A percentile compares a stretch with the other conserved stretches of the same genome.
phyloP scores from a whole-genome alignment of 2,329 filamentous ascomycete species.

The Acephala macrosclerotiorum region DNA sequence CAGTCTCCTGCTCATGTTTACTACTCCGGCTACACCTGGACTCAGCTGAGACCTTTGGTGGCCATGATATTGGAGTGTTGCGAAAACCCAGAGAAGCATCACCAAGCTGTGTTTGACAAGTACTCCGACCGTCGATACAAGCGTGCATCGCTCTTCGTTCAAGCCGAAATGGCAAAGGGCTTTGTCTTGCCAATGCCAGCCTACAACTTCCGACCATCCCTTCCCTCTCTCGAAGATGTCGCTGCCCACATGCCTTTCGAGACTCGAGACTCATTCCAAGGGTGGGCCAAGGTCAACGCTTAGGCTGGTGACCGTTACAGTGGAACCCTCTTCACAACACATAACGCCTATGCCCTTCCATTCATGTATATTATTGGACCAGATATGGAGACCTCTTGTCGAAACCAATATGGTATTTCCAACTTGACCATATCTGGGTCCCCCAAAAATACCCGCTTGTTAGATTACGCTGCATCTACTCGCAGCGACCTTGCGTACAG shows the following conservation, averaged over 20 bases:
- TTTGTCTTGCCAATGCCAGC: slow-evolving; percentile 57
- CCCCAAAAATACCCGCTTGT: slow-evolving; percentile 28
- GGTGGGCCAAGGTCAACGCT: slow-evolving; percentile 41
- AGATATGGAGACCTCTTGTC: slow-evolving; percentile 35
- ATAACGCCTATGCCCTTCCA: slow-evolving; percentile 24
- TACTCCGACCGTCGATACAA: slow-evolving; percentile 90
- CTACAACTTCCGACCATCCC: slow-evolving; percentile 35
- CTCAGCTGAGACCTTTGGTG: slow-evolving; percentile 81
- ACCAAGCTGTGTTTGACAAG: slow-evolving; percentile 88
- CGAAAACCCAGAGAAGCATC: slow-evolving; percentile 80
- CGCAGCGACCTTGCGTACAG: slow-evolving; percentile 31
- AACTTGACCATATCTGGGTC: slow-evolving; percentile 36
- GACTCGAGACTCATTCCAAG: slow-evolving; percentile 38
- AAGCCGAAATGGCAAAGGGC: slow-evolving; percentile 72
- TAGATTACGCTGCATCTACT: slow-evolving; percentile 31
- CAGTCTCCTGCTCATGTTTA: slow-evolving; percentile 84
- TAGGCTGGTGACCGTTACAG: slow-evolving; percentile 12
- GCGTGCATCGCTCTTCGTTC: slow-evolving; percentile 80
- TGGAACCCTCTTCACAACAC: too few species aligned
- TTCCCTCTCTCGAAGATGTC: slow-evolving; percentile 36
- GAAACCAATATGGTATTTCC: slow-evolving; percentile 37
- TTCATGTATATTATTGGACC: slow-evolving; percentile 45
- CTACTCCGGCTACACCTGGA: slow-evolving; percentile 92
- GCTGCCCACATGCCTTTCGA: slow-evolving; percentile 35
- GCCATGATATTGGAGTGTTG: slow-evolving; percentile 87